These are phyloP conservation scores for Blastocystis sp. DNA, from an alignment of 352 stramenopile species.

Conservation along the genomic window DNA sequence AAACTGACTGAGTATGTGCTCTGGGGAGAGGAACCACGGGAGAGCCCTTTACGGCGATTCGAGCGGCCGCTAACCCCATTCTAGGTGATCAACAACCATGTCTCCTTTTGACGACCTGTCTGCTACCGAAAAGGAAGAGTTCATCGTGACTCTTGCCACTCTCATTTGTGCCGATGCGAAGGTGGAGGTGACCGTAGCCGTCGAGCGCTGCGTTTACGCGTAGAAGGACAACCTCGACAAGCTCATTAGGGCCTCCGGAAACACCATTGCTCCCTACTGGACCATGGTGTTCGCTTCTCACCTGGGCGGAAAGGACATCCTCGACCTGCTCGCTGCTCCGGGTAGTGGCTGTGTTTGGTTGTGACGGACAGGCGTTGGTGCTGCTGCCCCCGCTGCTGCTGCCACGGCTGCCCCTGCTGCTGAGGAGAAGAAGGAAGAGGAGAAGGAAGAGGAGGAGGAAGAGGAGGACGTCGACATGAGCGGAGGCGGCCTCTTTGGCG, in stretches of 20 bases:
- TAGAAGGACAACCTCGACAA: constrained; percentile 69
- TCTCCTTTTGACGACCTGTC: constrained; percentile 57
- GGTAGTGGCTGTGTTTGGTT: neutral
- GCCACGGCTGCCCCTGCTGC: constrained; percentile 20
- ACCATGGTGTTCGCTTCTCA: constrained; percentile 56
- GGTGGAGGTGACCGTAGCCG: constrained; percentile 32
- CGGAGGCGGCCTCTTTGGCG: constrained; percentile 46
- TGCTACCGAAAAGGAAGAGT: constrained; percentile 67
- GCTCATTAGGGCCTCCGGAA: constrained; percentile 39
- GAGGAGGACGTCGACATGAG: constrained; percentile 63
- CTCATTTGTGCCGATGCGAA: constrained; percentile 62
- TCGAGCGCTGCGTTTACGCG: neutral
- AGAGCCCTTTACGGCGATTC: neutral
- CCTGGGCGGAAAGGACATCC: constrained; percentile 42
- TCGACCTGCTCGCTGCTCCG: constrained; percentile 60
- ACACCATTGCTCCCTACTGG: constrained; percentile 64
- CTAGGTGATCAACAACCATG: constrained; percentile 57
- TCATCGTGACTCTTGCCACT: constrained; percentile 50
- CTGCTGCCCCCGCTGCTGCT: constrained; percentile 28
- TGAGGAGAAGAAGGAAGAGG: constrained; percentile 60
- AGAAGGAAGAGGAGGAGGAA: constrained; percentile 65
- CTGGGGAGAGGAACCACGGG: neutral
- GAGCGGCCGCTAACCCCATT: neutral
- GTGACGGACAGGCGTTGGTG: constrained; percentile 13
- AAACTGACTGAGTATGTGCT: constrained; percentile 54